Conservation (phyloP, 2,329 filamentous ascomycete genomes). For the Thelonectria blattea region DNA sequence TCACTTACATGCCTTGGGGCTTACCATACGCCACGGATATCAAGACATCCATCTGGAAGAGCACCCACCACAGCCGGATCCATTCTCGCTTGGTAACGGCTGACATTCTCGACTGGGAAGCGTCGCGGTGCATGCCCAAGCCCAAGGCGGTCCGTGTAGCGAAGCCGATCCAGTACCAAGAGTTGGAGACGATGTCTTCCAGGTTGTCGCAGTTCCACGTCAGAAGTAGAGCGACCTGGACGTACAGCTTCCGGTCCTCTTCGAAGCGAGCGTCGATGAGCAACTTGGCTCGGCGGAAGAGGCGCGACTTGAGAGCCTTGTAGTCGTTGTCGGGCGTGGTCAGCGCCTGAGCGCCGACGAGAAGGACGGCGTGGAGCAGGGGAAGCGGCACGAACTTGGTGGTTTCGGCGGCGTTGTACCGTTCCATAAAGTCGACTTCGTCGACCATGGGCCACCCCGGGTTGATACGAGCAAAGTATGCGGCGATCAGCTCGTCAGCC, state of each 20-base stretch:
- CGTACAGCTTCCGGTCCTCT: slow-evolving; percentile 57
- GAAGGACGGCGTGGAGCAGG: slow-evolving; percentile 56
- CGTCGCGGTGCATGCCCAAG: slow-evolving; percentile 57
- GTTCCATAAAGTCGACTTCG: slow-evolving; percentile 56
- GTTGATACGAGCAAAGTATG: slow-evolving; percentile 58
- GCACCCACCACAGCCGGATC: slow-evolving; percentile 49
- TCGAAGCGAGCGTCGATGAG: slow-evolving; percentile 61
- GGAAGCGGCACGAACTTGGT: slow-evolving; percentile 53
- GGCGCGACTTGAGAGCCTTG: slow-evolving; percentile 48
- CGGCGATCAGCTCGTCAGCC: slow-evolving; percentile 55
- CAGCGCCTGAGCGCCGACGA: slow-evolving; percentile 59
- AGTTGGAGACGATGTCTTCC: slow-evolving; percentile 60
- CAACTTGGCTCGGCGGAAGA: slow-evolving; percentile 59
- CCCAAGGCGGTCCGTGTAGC: slow-evolving; percentile 59
- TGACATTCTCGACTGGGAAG: slow-evolving; percentile 38
- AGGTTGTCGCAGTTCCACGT: slow-evolving; percentile 63
- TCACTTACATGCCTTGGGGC: slow-evolving; percentile 53
- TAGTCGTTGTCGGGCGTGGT: slow-evolving; percentile 48
- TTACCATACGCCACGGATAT: slow-evolving; percentile 52
- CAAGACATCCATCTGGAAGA: slow-evolving; percentile 48
- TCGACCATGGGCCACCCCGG: slow-evolving; percentile 59
- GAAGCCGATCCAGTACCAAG: slow-evolving; percentile 59
- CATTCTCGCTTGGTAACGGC: slow-evolving; percentile 44
- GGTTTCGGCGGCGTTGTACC: slow-evolving; percentile 54
- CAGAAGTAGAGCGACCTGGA: slow-evolving; percentile 60